Base-by-base conservation (phyloP, 2,329 filamentous ascomycete genomes). In the Juglanconis juglandina region DNA sequence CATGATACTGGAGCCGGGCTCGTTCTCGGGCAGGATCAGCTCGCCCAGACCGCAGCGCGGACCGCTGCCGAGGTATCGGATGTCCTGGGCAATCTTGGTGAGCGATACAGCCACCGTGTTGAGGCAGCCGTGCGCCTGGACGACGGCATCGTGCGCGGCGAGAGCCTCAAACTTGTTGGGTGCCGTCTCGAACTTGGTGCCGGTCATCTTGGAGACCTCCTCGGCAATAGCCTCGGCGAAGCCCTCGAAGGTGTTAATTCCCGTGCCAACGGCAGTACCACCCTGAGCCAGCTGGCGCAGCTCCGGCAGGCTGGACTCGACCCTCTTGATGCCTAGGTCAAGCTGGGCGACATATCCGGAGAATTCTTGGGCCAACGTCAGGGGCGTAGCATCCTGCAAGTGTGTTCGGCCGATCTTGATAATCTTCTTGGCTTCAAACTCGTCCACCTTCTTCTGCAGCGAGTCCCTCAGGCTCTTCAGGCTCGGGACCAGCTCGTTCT, bases 331-430 rank as follows among this genome's bases (percentile, higher is more conserved):
- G 73, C 93, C 90, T 70, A 90, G 90, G 75, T 96, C 91, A 14
- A 99, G 86, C 81, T 99, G 95, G 44, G 92, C 91, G 44, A 96
- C 92, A 75, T 98, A 99, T 69, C 94, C 95, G 30, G 92, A 96
- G 81, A 98, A 98, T 78, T 98, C 95, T 79, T 99, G 95, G 13
- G 91, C 94, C 47, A 98, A 87, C 13, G 94, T 98, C 70, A 99
- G 80, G 48, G 95, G 95, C 3, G 95, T 99, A 64, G 95, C 95
- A 72, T 99, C 95, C 80, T 98, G 95, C 73, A 99, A 82, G 78
- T 99, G 95, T 59, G 95, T 99, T 69, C 95, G 88, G 68, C 95
- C 95, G 72, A 99, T 99, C 87, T 99, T 99, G 84, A 99, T 98
- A 72, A 99, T 94, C 70, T 91, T 87, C 79, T 86, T 86, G 68